Evolutionary conservation across 78 protist species (phyloP).

Genomic region (Creolimax fragrantissima): DNA sequence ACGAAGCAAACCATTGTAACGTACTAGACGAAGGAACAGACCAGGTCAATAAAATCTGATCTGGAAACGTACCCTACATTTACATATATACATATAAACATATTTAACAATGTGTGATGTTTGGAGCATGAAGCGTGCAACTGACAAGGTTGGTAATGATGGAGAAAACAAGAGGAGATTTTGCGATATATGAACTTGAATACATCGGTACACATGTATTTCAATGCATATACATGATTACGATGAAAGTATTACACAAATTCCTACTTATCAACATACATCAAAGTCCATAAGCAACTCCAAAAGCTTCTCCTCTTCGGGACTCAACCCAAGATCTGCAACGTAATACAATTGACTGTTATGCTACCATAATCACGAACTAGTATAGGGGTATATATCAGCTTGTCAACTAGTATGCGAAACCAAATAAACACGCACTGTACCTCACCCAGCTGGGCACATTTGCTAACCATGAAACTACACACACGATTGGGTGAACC

Average conservation of each 20-base stretch:
- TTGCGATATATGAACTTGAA: neutral
- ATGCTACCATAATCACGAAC: neutral
- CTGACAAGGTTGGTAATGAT: neutral
- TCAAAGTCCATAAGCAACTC: neutral
- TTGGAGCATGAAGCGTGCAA: neutral
- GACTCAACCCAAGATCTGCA: neutral
- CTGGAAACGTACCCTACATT: neutral
- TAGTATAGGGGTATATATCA: neutral
- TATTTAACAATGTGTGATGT: neutral
- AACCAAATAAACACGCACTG: neutral
- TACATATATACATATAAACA: neutral
- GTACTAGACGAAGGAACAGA: too few relatives aligned
- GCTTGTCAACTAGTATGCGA: neutral
- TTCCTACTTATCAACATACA: neutral
- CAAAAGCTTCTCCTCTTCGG: neutral
- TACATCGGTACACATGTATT: neutral
- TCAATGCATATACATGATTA: neutral
- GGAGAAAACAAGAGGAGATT: neutral
- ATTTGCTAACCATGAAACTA: neutral
- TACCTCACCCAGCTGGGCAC: neutral
- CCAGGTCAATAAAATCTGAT: too few relatives aligned
- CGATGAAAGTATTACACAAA: neutral
- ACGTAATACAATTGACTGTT: neutral
- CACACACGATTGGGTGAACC: neutral
- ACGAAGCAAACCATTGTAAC: too few relatives aligned